Percentiles rank a stretch among this genome's conserved stretches.
phyloP scores from a whole-genome alignment of 306 rosid genomes.

The Corylus avellana region DNA sequence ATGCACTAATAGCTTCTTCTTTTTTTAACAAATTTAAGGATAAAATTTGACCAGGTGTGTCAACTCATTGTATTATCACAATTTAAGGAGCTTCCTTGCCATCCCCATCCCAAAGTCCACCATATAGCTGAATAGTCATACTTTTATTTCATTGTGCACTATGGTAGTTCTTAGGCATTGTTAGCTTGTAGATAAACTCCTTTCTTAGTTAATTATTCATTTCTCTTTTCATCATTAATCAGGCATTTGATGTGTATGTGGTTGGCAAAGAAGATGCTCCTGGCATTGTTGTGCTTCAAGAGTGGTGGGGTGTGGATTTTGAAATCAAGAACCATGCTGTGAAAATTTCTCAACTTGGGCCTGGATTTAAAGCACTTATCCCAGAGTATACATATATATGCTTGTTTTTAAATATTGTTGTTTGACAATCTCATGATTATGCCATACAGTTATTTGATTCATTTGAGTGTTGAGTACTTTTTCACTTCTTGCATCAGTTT shows the following conservation, averaged over 20 bases:
- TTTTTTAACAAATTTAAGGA: background rate
- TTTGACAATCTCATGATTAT: background rate
- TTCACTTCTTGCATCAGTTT: constrained; percentile 35
- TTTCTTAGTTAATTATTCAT: constrained; percentile 5
- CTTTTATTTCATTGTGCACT: constrained; percentile 11
- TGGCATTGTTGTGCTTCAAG: constrained; percentile 85
- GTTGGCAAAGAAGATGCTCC: constrained; percentile 89
- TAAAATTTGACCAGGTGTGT: background rate
- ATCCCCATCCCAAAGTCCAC: background rate
- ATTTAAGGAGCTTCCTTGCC: background rate
- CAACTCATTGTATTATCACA: background rate
- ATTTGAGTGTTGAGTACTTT: background rate
- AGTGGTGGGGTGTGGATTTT: constrained; percentile 93
- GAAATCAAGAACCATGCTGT: constrained; percentile 81
- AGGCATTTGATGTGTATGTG: constrained; percentile 81
- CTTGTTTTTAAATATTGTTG: background rate
- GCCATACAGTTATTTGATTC: constrained; percentile 7
- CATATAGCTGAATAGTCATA: background rate
- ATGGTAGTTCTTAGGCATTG: constrained; percentile 13
- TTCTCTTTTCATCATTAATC: constrained; percentile 23
- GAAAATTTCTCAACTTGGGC: constrained; percentile 68
- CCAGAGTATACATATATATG: constrained; percentile 62
- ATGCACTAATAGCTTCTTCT: background rate
- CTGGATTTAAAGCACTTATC: constrained; percentile 86
- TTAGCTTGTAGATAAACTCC: constrained; percentile 10